Base-by-base conservation (phyloP, 805 yeast species). In the Starmerella davenportii region DNA sequence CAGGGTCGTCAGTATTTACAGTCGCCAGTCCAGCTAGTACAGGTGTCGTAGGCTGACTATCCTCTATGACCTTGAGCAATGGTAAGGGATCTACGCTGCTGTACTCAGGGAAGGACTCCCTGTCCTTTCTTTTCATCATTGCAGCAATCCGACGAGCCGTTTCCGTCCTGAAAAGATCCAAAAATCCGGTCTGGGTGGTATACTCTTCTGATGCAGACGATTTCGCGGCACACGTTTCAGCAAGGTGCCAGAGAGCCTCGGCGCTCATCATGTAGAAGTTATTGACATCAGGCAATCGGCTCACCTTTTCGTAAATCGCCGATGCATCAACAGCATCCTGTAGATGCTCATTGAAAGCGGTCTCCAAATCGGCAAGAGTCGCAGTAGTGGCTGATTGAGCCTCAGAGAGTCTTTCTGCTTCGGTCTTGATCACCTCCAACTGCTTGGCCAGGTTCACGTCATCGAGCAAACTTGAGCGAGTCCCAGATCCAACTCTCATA, bases 341-440 rank as follows among this genome's bases (percentile, higher is more conserved):
- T 15, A 57, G 52, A 49, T 68, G 82, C 23, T 60, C 51, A 5
- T 55, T 55, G 39, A 73, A 57, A 2, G 69, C 61, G 2, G 51
- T 51, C 4, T 72, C 74, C 14, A 80, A 70, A 3, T 67, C 62
- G 1, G 47, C 54, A 63, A 81, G 68, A 3, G 81, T 69, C 5
- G 51, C 50, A 2, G 61, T 61, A 0, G 85, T 70, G 38, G 74
- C 75, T 2, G 44, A 47, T 41, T 79, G 63, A 51, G 76, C 74
- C 2, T 40, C 39, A 28, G 69, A 67, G 14, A 81, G 66, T 15
- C 65, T 64, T 0, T 44, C 47, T 0, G 92, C 62, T 46, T 84
- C 84, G 1, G 52, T 43, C 51, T 87, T 85, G 37, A 87, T 57
- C 1, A 50, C 53, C 47, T 79, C 90, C 36, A 85, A 60, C 1